Conservation (phyloP, 2,329 filamentous ascomycete species). For the Fusarium foetens region DNA sequence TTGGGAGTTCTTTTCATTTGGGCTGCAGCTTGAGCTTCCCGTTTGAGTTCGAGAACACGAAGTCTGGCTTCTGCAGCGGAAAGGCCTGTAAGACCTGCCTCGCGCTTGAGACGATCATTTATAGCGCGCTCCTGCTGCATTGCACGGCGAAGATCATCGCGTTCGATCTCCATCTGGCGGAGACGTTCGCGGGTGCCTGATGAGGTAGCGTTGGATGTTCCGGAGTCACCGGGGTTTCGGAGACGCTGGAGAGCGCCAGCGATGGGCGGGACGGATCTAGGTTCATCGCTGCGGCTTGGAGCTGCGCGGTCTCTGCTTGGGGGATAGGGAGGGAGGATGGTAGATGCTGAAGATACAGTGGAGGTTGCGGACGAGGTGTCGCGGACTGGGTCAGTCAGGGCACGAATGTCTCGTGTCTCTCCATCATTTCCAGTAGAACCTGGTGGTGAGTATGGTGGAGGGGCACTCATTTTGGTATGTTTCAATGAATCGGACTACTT, state of each 20-base stretch:
- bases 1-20: slow-evolving; percentile 12
- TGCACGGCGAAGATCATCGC: slow-evolving; percentile 13
- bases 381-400: not conserved
- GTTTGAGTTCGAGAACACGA: slow-evolving; percentile 18
- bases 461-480: slow-evolving; percentile 3
- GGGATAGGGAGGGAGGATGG: slow-evolving; percentile 15
- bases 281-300: not conserved
- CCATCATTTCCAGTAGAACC: not conserved
- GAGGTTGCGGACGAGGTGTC: slow-evolving; percentile 4
- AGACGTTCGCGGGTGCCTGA: slow-evolving; percentile 18
- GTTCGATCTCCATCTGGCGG: slow-evolving; percentile 17
- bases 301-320: not conserved
- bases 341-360: not conserved
- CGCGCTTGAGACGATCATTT: slow-evolving; percentile 6
- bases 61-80: slow-evolving; percentile 19
- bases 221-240: not conserved
- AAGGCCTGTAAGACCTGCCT: slow-evolving; percentile 2
- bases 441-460: slow-evolving; percentile 19
- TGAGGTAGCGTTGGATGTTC: slow-evolving; percentile 9
- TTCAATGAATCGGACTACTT: not conserved
- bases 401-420: not conserved
- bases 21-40: slow-evolving; percentile 14
- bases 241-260: not conserved
- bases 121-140: slow-evolving; percentile 18
- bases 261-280: not conserved